Evolutionary conservation across 176 grass and related monocot species (phyloP).

Genomic region (Lolium rigidum): DNA sequence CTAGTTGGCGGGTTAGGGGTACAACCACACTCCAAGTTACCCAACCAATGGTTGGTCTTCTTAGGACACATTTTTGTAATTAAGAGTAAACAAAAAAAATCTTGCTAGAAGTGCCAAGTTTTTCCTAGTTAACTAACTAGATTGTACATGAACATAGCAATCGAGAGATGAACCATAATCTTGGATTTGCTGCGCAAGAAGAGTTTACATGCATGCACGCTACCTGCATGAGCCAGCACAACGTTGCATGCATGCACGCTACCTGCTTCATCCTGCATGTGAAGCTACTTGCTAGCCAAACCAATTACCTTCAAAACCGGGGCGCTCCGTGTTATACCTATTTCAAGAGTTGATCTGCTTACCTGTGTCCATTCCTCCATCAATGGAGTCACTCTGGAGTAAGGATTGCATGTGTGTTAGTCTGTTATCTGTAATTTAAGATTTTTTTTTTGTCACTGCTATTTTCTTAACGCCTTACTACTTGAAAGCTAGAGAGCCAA

Average conservation of each 20-base stretch:
- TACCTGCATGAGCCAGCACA: background rate
- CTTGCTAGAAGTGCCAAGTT: background rate
- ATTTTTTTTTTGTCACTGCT: background rate
- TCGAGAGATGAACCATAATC: too few species aligned
- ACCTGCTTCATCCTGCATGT: background rate
- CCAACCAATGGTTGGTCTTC: background rate
- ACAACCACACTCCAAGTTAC: background rate
- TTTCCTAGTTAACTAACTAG: background rate
- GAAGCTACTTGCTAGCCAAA: background rate
- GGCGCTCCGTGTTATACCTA: background rate
- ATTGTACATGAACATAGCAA: background rate
- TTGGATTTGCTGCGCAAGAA: background rate
- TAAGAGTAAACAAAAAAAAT: background rate
- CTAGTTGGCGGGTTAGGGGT: background rate
- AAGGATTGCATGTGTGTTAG: background rate
- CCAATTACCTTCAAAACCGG: too few species aligned
- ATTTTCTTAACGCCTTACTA: background rate
- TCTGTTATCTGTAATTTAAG: background rate
- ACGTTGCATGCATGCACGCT: background rate
- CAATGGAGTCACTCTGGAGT: background rate
- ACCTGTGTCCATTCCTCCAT: too few species aligned
- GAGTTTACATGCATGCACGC: constrained; percentile 13
- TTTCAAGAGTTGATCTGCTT: too few species aligned
- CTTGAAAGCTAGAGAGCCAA: background rate
- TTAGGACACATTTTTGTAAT: background rate